Evolutionary conservation across 164 flowering plant genomes (phyloP), one percentile per base, ranked within the genome.

Genomic region (Magnolia officinalis): DNA sequence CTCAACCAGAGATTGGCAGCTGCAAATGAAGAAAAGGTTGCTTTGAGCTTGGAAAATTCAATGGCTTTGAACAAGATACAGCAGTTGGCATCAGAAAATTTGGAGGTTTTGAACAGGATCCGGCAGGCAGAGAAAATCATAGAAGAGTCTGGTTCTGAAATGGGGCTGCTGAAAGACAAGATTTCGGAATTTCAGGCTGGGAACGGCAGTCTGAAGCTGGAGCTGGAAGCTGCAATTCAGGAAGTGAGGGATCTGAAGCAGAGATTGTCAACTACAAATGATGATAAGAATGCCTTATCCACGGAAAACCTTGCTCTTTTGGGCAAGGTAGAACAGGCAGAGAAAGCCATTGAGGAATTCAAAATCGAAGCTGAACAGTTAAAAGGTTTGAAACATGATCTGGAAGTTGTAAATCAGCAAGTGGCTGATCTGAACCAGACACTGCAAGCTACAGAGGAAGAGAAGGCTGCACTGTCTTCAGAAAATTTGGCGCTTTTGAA

Each of bases 241-340:
- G 65, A 77, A 70, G 88, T 80, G 81, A 76, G 74, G 61, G 86
- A 85, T 61, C 63, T 88, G 78, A 82, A 81, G n/a, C 86, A 84
- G 72, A 84, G 73, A 78, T 69, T 90, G 68, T 83, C 87, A 78
- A 84, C 79, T 26, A 8, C 81, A 73, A 75, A 76, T 18, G 75
- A 16, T 45, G 90, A 89, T 67, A 88, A 80, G 72, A 81, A 83
- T 13, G 78, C 72, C 73, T 70, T 88, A 74, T 71, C 70, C 45
- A 67, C 8, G 9, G 88, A 87, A 73, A 81, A 76, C 63, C 82
- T 68, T 31, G 65, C 67, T 72, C 80, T 75, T 55, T n/a, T 75
- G 58, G 64, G 58, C 72, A 83, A 78, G 79, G 72, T 84, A 71
- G 86, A 51, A 75, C 63, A 66, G 63, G 63, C 18, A 55, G 71